A percentile compares a stretch with the other conserved stretches of the same genome.
Evolutionary conservation across 257 asterid genomes (phyloP).

Genomic region (Forsythia viridissima): DNA sequence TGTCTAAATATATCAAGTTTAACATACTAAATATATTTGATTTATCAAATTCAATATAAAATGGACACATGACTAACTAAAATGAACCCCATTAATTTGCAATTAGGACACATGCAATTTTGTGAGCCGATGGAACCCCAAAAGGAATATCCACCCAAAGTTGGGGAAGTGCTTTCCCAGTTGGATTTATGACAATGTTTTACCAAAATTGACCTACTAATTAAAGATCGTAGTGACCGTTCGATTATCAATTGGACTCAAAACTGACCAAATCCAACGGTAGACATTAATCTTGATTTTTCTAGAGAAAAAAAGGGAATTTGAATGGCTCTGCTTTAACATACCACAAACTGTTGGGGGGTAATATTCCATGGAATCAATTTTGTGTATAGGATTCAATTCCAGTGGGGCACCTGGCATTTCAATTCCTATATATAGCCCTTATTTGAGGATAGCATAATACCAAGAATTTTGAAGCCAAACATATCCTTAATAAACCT

Average conservation of each 20-base stretch:
- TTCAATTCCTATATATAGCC: constrained; percentile 5
- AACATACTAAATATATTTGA: background rate
- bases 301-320: background rate
- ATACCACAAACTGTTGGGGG: background rate
- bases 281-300: background rate
- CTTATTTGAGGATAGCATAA: background rate
- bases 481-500: background rate
- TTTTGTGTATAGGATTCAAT: background rate
- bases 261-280: background rate
- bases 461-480: background rate
- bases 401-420: background rate
- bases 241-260: background rate
- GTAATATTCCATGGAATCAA: constrained; percentile 1
- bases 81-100: background rate
- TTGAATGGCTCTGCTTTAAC: background rate
- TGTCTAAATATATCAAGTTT: no score
- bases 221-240: background rate
- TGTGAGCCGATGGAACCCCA: background rate
- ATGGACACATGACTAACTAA: background rate
- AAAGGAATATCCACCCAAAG: background rate
- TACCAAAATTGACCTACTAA: background rate
- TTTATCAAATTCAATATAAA: background rate
- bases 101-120: background rate
- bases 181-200: background rate
- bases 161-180: background rate